A percentile compares a stretch with the other conserved stretches of the same genome.
These are phyloP conservation scores for Corallochytrium limacisporum DNA, from an alignment of 78 protist genomes.

Conservation along the genomic window DNA sequence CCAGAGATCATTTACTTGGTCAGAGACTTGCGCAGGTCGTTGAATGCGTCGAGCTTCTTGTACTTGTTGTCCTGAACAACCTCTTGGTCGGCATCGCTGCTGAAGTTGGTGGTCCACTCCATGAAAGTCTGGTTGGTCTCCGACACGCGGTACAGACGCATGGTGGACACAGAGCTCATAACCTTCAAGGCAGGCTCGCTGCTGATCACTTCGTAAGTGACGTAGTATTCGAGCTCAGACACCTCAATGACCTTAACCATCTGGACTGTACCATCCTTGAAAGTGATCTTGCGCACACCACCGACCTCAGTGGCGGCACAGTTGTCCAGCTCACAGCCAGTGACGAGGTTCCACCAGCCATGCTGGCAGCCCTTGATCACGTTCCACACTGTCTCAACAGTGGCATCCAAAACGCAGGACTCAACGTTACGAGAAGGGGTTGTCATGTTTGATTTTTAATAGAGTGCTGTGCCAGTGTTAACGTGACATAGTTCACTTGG, in stretches of 20 bases:
- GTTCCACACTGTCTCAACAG: no score
- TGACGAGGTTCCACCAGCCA: no score
- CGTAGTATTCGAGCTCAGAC: neutral
- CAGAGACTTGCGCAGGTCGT: conserved; percentile 1
- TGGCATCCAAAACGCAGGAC: no score
- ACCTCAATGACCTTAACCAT: conserved; percentile 1
- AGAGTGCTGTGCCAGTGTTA: no score
- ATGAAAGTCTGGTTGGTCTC: neutral
- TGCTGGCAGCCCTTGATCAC: no score
- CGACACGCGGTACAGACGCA: neutral
- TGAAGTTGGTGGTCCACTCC: conserved; percentile 7
- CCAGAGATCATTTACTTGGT: no score
- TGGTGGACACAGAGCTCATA: neutral
- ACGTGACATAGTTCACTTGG: no score
- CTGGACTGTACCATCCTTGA: conserved; percentile 2
- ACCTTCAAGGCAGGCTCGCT: conserved; percentile 10
- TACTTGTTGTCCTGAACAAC: conserved; percentile 6
- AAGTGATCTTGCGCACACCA: neutral
- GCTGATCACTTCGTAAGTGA: conserved; percentile 4
- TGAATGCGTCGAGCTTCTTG: conserved; percentile 1
- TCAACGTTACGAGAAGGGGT: no score
- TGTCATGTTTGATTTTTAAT: no score
- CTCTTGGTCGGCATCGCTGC: neutral
- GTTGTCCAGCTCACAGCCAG: no score
- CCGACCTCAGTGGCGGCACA: neutral